phyloP scores from a whole-genome alignment of 1,284 basidiomycete genomes.

The Melampsora medusae region DNA sequence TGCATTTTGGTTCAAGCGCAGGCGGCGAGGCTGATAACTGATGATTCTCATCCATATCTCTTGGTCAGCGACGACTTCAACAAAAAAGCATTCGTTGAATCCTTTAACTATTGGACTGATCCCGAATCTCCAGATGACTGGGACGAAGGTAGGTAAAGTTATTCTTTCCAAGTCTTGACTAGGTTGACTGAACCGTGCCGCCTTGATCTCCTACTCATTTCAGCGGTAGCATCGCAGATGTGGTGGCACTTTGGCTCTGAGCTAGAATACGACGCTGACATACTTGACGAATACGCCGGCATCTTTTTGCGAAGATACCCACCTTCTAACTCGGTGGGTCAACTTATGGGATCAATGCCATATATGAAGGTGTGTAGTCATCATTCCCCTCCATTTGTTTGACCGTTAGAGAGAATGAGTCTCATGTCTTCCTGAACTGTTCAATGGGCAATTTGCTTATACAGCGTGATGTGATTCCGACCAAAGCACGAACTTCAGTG shows the following conservation, averaged over 20 bases:
- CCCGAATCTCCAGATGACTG: constrained; percentile 31
- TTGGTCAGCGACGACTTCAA: neutral
- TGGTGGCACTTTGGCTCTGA: constrained; percentile 28
- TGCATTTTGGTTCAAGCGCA: neutral
- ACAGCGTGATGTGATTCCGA: neutral
- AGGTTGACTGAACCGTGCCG: neutral
- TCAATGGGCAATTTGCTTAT: neutral
- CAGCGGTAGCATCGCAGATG: constrained; percentile 3
- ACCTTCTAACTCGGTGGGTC: constrained; percentile 4
- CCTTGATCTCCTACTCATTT: neutral
- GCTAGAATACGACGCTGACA: constrained; percentile 8
- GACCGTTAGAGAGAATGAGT: constrained; percentile 10
- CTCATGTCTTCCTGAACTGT: neutral
- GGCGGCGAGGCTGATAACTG: neutral
- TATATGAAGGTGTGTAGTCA: constrained; percentile 3
- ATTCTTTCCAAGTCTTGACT: too few species aligned
- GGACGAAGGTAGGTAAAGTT: constrained; percentile 19
- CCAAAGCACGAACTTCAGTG: neutral
- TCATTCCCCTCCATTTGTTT: neutral
- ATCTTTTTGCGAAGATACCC: constrained; percentile 21
- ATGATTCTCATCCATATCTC: neutral
- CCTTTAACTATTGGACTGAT: constrained; percentile 6
- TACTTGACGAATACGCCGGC: constrained; percentile 31
- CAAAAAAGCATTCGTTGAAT: constrained; percentile 28
- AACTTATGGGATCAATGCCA: constrained; percentile 6